These are phyloP conservation scores for Chrysoporthe deuterocubensis DNA, from an alignment of 2,329 filamentous ascomycete species.

Conservation along the genomic window DNA sequence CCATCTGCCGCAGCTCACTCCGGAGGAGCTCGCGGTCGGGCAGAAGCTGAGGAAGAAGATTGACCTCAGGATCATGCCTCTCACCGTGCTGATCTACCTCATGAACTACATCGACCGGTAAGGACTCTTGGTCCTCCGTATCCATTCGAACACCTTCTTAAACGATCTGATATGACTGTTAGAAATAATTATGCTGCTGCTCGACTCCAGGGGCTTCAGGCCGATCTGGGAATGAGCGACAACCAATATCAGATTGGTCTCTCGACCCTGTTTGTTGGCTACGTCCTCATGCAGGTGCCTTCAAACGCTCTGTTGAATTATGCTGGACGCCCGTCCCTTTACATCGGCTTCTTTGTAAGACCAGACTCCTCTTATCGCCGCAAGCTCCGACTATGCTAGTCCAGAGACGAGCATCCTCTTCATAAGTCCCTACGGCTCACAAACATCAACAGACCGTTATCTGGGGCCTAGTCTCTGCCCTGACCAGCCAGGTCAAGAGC, in stretches of 20 bases:
- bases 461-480: constrained; percentile 32
- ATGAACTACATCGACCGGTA: constrained; percentile 65
- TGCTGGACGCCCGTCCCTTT: constrained; percentile 39
- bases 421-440: not conserved
- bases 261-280: constrained; percentile 35
- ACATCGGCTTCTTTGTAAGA: constrained; percentile 44
- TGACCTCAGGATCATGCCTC: constrained; percentile 67
- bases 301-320: constrained; percentile 36
- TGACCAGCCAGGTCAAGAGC: constrained; percentile 40
- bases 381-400: too few relatives aligned
- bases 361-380: constrained; percentile 16
- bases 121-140: constrained; percentile 8
- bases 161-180: not conserved
- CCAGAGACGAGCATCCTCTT: not conserved
- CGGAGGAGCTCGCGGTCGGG: constrained; percentile 49
- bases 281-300: constrained; percentile 35
- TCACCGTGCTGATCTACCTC: constrained; percentile 72
- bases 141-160: constrained; percentile 1
- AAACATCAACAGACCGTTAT: constrained; percentile 9
- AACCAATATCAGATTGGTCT: constrained; percentile 42
- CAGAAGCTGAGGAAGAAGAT: constrained; percentile 65
- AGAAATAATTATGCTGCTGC: constrained; percentile 44
- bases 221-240: constrained; percentile 39
- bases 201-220: constrained; percentile 52
- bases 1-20: constrained; percentile 22